A percentile compares a stretch with the other conserved stretches of the same genome.
Evolutionary conservation across 352 stramenopile genomes (phyloP).

Genomic region (Globisporangium acanthophoron): DNA sequence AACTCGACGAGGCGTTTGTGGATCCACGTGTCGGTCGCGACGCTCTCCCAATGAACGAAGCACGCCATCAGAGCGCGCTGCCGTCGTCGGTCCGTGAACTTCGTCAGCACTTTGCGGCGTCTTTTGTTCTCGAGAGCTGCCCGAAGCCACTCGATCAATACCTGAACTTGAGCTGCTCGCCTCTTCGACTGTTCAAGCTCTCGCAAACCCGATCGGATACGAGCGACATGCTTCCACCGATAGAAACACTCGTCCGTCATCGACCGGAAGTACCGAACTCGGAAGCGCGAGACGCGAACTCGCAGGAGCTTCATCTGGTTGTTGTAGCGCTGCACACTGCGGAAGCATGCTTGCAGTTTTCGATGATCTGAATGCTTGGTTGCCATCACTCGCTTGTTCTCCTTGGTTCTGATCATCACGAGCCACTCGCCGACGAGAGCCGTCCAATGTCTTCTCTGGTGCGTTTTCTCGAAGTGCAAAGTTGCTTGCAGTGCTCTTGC

Average conservation of each 20-base stretch:
- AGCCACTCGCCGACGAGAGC: slow-evolving; percentile 15
- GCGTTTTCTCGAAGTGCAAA: slow-evolving; percentile 11
- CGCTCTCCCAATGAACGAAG: slow-evolving; percentile 46
- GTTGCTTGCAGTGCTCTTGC: slow-evolving; percentile 4
- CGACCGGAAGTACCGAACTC: slow-evolving; percentile 20
- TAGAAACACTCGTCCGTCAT: slow-evolving; percentile 23
- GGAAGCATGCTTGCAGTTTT: background rate
- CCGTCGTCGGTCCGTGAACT: slow-evolving; percentile 9
- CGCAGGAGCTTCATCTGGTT: slow-evolving; percentile 8
- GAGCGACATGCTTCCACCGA: slow-evolving; percentile 14
- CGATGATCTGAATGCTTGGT: background rate
- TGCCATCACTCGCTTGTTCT: background rate
- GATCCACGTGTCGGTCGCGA: slow-evolving; percentile 41
- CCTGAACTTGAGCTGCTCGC: background rate
- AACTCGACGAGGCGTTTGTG: slow-evolving; percentile 18
- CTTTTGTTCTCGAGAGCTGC: background rate
- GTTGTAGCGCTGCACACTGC: slow-evolving; percentile 1
- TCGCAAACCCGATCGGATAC: slow-evolving; percentile 10
- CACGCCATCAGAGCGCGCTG: slow-evolving; percentile 8
- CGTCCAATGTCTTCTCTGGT: slow-evolving; percentile 21
- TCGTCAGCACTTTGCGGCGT: slow-evolving; percentile 7
- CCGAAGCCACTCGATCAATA: background rate
- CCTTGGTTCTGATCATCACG: background rate
- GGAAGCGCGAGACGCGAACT: slow-evolving; percentile 13
- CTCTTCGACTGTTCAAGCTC: slow-evolving; percentile 1